Conservation (phyloP, 805 yeast species). For the Schizosaccharomyces osmophilus region DNA sequence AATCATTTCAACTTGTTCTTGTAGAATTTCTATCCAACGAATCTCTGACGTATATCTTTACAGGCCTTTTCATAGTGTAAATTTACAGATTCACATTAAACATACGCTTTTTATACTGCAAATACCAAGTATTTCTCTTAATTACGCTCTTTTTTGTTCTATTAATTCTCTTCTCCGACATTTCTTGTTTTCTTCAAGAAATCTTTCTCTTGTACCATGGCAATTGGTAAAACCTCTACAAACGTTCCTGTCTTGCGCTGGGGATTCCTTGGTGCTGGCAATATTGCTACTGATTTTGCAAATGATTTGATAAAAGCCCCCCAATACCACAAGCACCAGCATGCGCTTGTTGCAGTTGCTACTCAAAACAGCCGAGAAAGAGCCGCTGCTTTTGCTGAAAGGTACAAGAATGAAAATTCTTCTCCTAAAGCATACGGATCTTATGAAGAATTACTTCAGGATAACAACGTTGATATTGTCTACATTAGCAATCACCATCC, state of each 20-base stretch:
- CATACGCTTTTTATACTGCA: too few relatives aligned
- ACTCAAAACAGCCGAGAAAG: not conserved
- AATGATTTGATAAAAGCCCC: not conserved
- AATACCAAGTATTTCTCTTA: too few relatives aligned
- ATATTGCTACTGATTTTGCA: not conserved
- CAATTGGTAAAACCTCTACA: not conserved
- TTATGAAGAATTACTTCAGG: slow-evolving; percentile 21
- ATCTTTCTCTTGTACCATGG: not conserved
- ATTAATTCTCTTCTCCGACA: too few relatives aligned
- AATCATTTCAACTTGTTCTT: too few relatives aligned
- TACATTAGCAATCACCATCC: slow-evolving; percentile 31
- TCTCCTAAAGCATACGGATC: slow-evolving; percentile 6
- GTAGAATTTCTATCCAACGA: too few relatives aligned
- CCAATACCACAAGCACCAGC: not conserved
- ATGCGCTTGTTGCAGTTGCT: not conserved
- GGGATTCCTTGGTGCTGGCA: not conserved
- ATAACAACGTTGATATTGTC: slow-evolving; percentile 21
- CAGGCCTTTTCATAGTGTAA: too few relatives aligned
- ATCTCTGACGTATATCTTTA: too few relatives aligned
- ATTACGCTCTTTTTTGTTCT: too few relatives aligned
- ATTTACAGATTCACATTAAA: too few relatives aligned
- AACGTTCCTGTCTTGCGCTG: not conserved
- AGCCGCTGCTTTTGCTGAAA: not conserved
- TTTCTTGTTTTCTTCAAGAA: too few relatives aligned
- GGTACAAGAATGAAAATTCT: not conserved